Evolutionary conservation across 2,329 filamentous ascomycete species (phyloP), one percentile per base, ranked within the genome.

Genomic region (Diaporthe amygdali): DNA sequence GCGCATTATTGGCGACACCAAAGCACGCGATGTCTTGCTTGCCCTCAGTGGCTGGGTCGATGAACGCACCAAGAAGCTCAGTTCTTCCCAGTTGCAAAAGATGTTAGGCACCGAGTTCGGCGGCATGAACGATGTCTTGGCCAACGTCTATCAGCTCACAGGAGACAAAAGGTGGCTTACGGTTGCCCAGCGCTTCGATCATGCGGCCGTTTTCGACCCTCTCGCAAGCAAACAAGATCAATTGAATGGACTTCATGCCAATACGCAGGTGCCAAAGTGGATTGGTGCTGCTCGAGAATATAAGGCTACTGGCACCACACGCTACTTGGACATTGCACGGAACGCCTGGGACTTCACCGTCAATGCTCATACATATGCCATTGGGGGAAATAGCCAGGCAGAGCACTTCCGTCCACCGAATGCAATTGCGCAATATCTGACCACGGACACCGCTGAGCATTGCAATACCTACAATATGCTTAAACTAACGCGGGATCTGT

Each of bases 381-480:
- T 88, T 44, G 86, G 87, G 2, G 86, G 84, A 4, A 88, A 88
- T 79, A 87, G 85, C 74, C 83, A 88, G 71, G 81, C 84, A 0
- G 87, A 89, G 75, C 87, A 88, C 75, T 89, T 88, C 76, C 82
- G 79, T 17, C 76, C 77, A 0, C 80, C 86, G 0, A 81, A 87
- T 71, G 84, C 81, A 12, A 88, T 88, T 67, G 79, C 86, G 0
- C 75, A 74, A 3, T 84, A 82, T 66, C 78, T 89, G 14, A 77
- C 76, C 4, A 74, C 78, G 0, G 87, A 89, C 74, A 88, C 86
- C 0, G 83, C 81, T 54, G 87, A 89, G 76, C 82, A 82, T 2
- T 88, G 87, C 77, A 88, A 88, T 76, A 86, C 85, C 0, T 88
- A 88, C 76, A 89, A 89, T 74, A 89, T 88, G 87, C 83, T 88